Base-by-base conservation (phyloP, 148 eudicot species). In the Fagopyrum homotropicum region DNA sequence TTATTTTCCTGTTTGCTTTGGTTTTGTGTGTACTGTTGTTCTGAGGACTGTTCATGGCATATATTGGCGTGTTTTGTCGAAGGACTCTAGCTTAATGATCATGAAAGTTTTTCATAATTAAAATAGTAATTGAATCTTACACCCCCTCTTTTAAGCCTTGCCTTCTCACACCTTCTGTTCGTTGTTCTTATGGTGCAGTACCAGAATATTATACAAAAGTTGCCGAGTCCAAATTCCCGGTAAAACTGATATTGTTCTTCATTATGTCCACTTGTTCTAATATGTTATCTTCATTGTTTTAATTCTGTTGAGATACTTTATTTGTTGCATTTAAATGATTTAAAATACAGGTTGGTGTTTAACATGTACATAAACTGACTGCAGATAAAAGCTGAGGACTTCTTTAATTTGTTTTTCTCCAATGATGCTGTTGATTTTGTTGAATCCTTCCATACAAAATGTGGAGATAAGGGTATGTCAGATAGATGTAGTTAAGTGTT, bases 221-320 rank as follows among this genome's bases (percentile, higher is more conserved):
- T 73, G 93, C 91, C 44, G 93, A 91, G 72, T 82, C 96, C 60
- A 88, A 83, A 79, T 94, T 91, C 79, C 91, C 88, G 92, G 98
- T 94, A 90, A 44, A 51, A 44, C 66, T 22, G 70, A 59, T 9
- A 52, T 52, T 70, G 29, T 59, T 15, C 49, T 50, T 43, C 9
- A 52, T 12, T 14, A 63, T 11, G 73, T 48, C 19, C 30, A 4
- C n/a, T 60, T 46, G 40, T 16, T 69, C 9, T 26, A 7, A 14
- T 45, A 19, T 74, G 9, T 44, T 43, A 15, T 73, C 17, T 30
- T 35, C 17, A 26, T 54, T 73, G 61, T 5, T 15, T 51, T 12
- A 50, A 51, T 73, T 63, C 29, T 59, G 17, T 40, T 19, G 44
- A 30, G 22, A 55, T 61, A 46, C 15, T 14, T 4, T 1, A 2